Conservation (phyloP, 345 rosid species). For the Microthlaspi erraticum region DNA sequence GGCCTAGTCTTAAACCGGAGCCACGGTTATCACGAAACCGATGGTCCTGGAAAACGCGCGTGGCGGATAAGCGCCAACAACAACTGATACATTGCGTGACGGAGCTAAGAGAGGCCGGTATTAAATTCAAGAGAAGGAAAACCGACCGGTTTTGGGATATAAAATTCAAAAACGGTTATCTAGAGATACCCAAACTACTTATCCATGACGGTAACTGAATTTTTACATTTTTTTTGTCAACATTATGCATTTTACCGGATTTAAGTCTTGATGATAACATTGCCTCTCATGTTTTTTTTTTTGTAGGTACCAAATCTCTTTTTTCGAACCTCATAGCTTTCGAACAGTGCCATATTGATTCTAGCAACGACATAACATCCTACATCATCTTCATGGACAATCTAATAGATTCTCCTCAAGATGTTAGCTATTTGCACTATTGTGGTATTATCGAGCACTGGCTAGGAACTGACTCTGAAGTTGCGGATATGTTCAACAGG, state of each 20-base stretch:
- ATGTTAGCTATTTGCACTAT: constrained; percentile 73
- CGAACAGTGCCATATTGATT: constrained; percentile 77
- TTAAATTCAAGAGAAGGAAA: constrained; percentile 68
- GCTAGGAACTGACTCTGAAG: constrained; percentile 81
- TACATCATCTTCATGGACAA: constrained; percentile 85
- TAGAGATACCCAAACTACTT: constrained; percentile 72
- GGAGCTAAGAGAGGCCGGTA: constrained; percentile 76
- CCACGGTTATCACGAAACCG: constrained; percentile 63
- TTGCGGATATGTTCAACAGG: constrained; percentile 78
- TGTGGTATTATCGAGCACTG: constrained; percentile 77
- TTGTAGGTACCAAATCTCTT: constrained; percentile 62
- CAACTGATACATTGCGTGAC: constrained; percentile 85
- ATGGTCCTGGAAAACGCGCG: constrained; percentile 56
- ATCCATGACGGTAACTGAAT: constrained; percentile 66
- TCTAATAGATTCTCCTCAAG: constrained; percentile 71
- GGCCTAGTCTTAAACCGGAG: constrained; percentile 58
- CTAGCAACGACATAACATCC: constrained; percentile 75
- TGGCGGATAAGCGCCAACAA: constrained; percentile 75
- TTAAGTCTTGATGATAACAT: too few relatives aligned
- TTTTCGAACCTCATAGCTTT: constrained; percentile 83
- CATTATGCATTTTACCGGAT: too few relatives aligned
- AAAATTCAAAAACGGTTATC: constrained; percentile 66
- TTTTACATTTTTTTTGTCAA: too few relatives aligned
- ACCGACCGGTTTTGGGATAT: constrained; percentile 91
- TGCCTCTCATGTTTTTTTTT: constrained; percentile 13